Evolutionary conservation across 2,329 filamentous ascomycete species (phyloP), one percentile per base, ranked within the genome.

Genomic region (Meredithiella fracta): DNA sequence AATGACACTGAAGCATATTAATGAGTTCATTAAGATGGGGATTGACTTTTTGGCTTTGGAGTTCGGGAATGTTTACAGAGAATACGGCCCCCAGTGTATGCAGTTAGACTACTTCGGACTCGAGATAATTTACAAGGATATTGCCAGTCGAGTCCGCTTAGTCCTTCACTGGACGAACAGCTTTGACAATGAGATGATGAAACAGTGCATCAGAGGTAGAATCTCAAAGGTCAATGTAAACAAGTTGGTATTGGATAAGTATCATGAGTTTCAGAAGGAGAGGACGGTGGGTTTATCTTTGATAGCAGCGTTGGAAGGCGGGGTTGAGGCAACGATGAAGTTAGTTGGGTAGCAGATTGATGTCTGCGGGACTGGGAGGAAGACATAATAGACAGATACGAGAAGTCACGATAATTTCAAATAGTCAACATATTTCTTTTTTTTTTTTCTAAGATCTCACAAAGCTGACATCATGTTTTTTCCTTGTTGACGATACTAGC

Each of bases 11-110:
- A 81, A 84, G 60, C 78, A 88, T 67, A 82, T 80, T 6, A 74
- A 80, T 60, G 79, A 85, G 62, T 88, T 89, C 62, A 75, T 86
- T 3, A 74, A 71, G 1, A 84, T 82, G 9, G 84, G 83, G 0
- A 84, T 88, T 63, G 80, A 88, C 62, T 83, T 82, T 70, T 69
- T 89, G 14, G 85, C 85, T 2, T 85, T 84, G 0, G 82, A 82
- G 0, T 86, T 88, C 68, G 84, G 84, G 2, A 88, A 87, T 62
- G 80, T 88, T 47, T 84, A 88, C 67, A 84, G 84, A 4, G 78
- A 81, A 62, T 87, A 88, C 66, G 83, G 83, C 0, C 74, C 78
- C 0, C 68, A 77, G 15, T 83, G 83, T 0, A 78, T 81, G 23
- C 71, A 74, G 64, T 66, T 84, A 17, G 81, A 85, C 62, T 83